Percentiles rank a stretch among this genome's conserved stretches.
These are phyloP conservation scores for Fistulifera pelliculosa DNA, from an alignment of 108 stramenopile species.

Conservation along the genomic window DNA sequence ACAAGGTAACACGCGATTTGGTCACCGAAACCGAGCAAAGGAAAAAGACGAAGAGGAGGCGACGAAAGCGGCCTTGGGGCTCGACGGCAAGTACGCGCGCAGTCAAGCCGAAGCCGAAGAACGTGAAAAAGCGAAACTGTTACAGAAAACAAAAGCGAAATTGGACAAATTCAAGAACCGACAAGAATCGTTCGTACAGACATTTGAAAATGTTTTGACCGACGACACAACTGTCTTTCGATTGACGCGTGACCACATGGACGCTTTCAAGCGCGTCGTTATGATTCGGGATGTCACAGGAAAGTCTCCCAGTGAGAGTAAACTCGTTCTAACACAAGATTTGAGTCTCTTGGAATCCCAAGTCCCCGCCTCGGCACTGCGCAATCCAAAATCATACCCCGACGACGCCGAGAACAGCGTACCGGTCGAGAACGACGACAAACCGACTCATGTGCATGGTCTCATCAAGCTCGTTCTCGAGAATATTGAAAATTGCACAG, in stretches of 20 bases:
- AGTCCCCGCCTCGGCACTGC: conserved; percentile 27
- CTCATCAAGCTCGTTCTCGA: conserved; percentile 64
- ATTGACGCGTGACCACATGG: conserved; percentile 67
- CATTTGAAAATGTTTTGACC: conserved; percentile 34
- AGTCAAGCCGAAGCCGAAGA: conserved; percentile 71
- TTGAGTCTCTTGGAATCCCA: conserved; percentile 66
- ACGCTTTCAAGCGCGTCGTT: conserved; percentile 74
- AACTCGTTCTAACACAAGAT: conserved; percentile 72
- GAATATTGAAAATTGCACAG: conserved; percentile 71
- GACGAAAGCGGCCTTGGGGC: conserved; percentile 39
- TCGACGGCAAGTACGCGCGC: conserved; percentile 67
- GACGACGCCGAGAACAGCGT: conserved; percentile 69
- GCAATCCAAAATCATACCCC: conserved; percentile 41
- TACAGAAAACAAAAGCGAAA: conserved; percentile 40
- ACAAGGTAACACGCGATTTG: conserved; percentile 49
- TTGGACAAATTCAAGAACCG: conserved; percentile 63
- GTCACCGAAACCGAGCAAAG: conserved; percentile 36
- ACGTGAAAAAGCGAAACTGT: conserved; percentile 54
- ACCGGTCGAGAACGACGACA: conserved; percentile 4
- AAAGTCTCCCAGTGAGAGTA: conserved; percentile 26
- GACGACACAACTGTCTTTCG: conserved; percentile 24
- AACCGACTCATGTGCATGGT: conserved; percentile 36
- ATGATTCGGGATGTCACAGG: conserved; percentile 54
- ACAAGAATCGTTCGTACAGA: conserved; percentile 42
- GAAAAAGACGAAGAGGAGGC: conserved; percentile 39